Evolutionary conservation across 2,329 filamentous ascomycete genomes (phyloP), one percentile per base, ranked within the genome.

Genomic region (Bipolaris sorokiniana): DNA sequence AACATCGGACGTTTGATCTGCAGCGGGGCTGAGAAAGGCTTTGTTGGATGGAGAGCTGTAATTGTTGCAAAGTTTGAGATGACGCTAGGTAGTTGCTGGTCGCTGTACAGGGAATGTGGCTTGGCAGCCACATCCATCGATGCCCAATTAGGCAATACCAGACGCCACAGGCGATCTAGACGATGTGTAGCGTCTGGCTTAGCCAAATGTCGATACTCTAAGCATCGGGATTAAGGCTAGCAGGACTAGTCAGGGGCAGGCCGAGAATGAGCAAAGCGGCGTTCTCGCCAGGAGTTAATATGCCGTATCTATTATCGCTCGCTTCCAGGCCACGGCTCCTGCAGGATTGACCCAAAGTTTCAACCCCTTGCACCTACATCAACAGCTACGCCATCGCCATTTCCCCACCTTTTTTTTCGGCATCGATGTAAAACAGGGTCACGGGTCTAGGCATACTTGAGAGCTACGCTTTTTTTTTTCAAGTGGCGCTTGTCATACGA

Each of bases 401-500:
- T 33, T 38, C 34, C 44, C 38, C 31, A 7, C 28, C 40, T 31
- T 38, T 36, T 18, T 10, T 33, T n/a, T 18, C 7, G 7, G 28
- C 28, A 31, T 31, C 28, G 28, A 31, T 10, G 3, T 31, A 31
- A 5, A 26, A 18, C 10, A 10, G n/a, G n/a, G 7, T 20, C 13
- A 10, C 15, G 33, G 33, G 22, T 16, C 46, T 9, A 26, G 34
- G 16, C 15, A 22, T 16, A 44, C 31, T 26, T 2, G 13, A 22
- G 16, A 10, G 15, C 1, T 33, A 20, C 18, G 7, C 28, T 20
- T 11, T n/a, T 23, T 20, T 13, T n/a, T n/a, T 7, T 38, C 16
- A 37, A 33, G 23, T 40, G 18, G 45, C 23, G 51, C n/a, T 31
- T 42, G 40, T 49, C 45, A 34, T 48, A 49, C 33, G 48, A 54